Base-by-base conservation (phyloP, 345 rosid species). In the Lepidium sativum region DNA sequence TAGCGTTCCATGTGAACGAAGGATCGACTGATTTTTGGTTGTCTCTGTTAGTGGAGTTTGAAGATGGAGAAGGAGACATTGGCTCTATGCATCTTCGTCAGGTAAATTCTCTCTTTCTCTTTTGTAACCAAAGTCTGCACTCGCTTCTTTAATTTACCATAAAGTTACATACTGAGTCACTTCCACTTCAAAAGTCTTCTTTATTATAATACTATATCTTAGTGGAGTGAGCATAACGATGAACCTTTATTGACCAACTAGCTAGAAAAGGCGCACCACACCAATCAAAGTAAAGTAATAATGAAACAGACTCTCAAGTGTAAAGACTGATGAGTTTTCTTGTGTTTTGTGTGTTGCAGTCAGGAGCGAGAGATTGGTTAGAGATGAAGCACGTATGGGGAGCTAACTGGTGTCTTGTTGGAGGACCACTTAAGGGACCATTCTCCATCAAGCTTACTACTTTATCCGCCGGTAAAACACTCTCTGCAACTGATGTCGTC, bases 341-440 rank as follows among this genome's bases (percentile, higher is more conserved):
- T 25, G 58, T 29, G 67, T 4, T 11, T 50, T 21, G 9, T n/a
- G n/a, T 51, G 54, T 54, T 60, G 81, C 86, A 94, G 97, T 91
- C 86, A 50, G 80, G 82, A 41, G 81, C 88, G 14, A 80, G 55
- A 18, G 80, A 85, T 67, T 94, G 99, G 99, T 27, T 86, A 49
- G 89, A 86, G 80, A 94, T 94, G 97, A 88, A 85, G 58, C 99
- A 94, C 51, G 15, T 94, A 40, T 91, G 97, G 99, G 97, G 99
- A 44, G 99, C 99, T 53, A 91, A 43, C 62, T 94, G 99, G 99
- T 80, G 80, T 74, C 77, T 88, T 5, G 67, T 62, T 54, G 73
- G 82, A 60, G 97, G 96, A 29, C 96, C 97, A 8, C 81, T 90
- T 69, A 81, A 80, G 20, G 97, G 99, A 44, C 97, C 99, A 25